Evolutionary conservation across 148 eudicot genomes (phyloP), one percentile per base, ranked within the genome.

Genomic region (Heliamphora exappendiculata): DNA sequence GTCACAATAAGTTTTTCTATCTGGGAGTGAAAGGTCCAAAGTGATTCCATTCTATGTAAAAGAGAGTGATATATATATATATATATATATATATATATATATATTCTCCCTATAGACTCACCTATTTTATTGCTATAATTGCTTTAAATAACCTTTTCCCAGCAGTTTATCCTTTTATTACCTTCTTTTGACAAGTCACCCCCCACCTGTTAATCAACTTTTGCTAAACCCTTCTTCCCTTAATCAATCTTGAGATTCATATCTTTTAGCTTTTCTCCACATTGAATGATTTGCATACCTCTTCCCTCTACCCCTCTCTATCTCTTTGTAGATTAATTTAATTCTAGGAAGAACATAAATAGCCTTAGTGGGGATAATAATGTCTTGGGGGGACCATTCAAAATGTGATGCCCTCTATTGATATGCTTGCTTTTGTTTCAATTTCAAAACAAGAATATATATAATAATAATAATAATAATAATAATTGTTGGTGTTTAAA

Each of bases 341-440:
- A 2, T 64, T 39, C 49, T n/a, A n/a, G 39, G 22, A 31, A 45
- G 54, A 74, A 58, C 6, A 74, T 14, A 70, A 63, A 45, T 51
- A 49, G 65, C 37, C 66, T 77, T 69, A 34, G 45, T 45, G 44
- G 57, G 47, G 68, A 53, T 71, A 73, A 72, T 73, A 78, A 73
- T 62, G 76, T 28, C 28, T 33, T 3, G 60, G 41, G 78, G 65
- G 81, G 81, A 65, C 82, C 82, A 79, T 54, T 67, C 67, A 37
- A 75, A 19, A 37, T 74, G 51, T 34, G 67, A 70, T 67, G 37
- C 73, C 63, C 39, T 68, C 4, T 59, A 34, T n/a, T 45, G 20
- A 13, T 34, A 5, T 73, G 31, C 42, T 53, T 54, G 36, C 65
- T 29, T 54, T 73, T 2, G 36, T 53, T 64, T 75, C 5, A 13